Percentiles rank a stretch among this genome's conserved stretches.
These are phyloP conservation scores for Chionographis japonica DNA, from an alignment of 106 monocot species.

Conservation along the genomic window DNA sequence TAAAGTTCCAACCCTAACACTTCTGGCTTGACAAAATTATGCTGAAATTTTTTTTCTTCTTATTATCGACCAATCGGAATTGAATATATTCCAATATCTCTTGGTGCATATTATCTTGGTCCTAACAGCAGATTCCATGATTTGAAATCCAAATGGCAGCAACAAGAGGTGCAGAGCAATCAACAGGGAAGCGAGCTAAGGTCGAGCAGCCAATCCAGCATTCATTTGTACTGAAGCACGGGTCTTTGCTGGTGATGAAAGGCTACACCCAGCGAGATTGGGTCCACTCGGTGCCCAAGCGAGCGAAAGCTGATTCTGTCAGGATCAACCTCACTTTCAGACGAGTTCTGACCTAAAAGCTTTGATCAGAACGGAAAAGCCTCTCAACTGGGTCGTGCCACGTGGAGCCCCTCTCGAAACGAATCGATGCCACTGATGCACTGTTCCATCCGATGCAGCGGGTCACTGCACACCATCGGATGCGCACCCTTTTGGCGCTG, in stretches of 20 bases:
- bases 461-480: no score
- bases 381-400: no score
- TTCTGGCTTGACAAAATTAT: neutral
- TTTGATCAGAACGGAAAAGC: neutral
- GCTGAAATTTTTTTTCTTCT: no score
- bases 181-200: slow-evolving; percentile 34
- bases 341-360: slow-evolving; percentile 24
- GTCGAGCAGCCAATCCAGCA: slow-evolving; percentile 33
- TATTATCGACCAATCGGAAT: no score
- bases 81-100: neutral
- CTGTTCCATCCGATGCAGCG: no score
- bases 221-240: slow-evolving; percentile 76
- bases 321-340: slow-evolving; percentile 96
- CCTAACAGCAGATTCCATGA: no score
- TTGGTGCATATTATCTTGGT: no score
- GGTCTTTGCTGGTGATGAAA: slow-evolving; percentile 85
- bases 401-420: no score
- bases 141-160: slow-evolving; percentile 6
- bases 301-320: slow-evolving; percentile 52
- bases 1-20: neutral
- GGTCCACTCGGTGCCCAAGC: slow-evolving; percentile 88
- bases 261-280: slow-evolving; percentile 90
- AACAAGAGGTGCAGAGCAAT: slow-evolving; percentile 15
- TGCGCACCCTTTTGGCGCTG: no score
- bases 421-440: no score